Evolutionary conservation across 345 rosid genomes (phyloP).

Genomic region (Clarkia xantiana): DNA sequence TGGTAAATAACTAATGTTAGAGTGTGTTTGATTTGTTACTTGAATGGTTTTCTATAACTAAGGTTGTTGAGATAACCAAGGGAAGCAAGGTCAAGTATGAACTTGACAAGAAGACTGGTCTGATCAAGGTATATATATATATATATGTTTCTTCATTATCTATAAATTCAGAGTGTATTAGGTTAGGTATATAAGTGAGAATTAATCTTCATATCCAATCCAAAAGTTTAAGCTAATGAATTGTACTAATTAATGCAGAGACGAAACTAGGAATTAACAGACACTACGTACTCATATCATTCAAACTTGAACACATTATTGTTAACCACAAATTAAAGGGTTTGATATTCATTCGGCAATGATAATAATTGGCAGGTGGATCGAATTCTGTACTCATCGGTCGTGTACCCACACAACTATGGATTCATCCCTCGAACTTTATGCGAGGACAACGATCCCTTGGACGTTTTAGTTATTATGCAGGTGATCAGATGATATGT

Average conservation of each 20-base stretch:
- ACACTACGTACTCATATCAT: too few relatives aligned
- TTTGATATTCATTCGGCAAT: too few relatives aligned
- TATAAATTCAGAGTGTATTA: not conserved
- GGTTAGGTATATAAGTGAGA: too few relatives aligned
- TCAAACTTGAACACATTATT: too few relatives aligned
- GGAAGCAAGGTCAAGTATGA: constrained; percentile 97
- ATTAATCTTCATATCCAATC: too few relatives aligned
- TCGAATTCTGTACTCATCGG: constrained; percentile 70
- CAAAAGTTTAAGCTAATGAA: too few relatives aligned
- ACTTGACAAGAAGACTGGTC: constrained; percentile 87
- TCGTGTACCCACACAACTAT: constrained; percentile 93
- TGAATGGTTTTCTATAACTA: constrained; percentile 4
- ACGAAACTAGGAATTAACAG: too few relatives aligned
- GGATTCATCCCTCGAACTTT: constrained; percentile 85
- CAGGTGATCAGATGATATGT: constrained; percentile 27
- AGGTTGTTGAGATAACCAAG: constrained; percentile 94
- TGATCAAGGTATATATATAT: constrained; percentile 72
- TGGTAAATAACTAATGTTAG: not conserved
- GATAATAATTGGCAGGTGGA: constrained; percentile 46
- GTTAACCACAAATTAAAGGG: too few relatives aligned
- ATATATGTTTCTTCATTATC: not conserved
- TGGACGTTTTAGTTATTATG: constrained; percentile 86
- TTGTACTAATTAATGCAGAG: too few relatives aligned
- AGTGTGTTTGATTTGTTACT: not conserved
- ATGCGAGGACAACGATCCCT: constrained; percentile 93